Evolutionary conservation across 169 alveolate species (phyloP).

Genomic region (Fabrea salina): DNA sequence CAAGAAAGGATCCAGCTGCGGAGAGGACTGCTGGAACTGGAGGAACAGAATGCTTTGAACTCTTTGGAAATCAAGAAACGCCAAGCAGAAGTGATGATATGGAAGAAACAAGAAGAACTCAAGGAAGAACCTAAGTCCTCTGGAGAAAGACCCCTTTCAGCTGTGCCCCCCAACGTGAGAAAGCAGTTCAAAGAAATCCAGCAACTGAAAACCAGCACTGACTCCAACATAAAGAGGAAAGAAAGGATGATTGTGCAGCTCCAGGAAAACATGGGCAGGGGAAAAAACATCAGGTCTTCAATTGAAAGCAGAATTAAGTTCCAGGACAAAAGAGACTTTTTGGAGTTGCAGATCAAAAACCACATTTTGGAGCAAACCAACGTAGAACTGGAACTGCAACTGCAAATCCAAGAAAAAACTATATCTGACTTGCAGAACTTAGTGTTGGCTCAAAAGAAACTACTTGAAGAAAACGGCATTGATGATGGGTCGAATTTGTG

Average conservation of each 20-base stretch:
- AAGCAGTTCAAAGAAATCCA: constrained; percentile 39
- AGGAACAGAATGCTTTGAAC: constrained; percentile 70
- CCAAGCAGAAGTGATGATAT: constrained; percentile 53
- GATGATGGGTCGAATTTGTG: neutral
- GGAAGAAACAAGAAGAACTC: constrained; percentile 45
- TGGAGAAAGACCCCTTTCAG: constrained; percentile 12
- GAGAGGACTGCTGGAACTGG: constrained; percentile 66
- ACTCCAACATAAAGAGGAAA: constrained; percentile 52
- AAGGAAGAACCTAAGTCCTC: constrained; percentile 35
- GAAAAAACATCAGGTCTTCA: constrained; percentile 47
- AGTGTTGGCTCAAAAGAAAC: constrained; percentile 37
- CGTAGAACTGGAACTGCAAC: constrained; percentile 61
- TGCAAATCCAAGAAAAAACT: constrained; percentile 61
- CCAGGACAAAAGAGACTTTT: constrained; percentile 55
- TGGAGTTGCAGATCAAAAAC: constrained; percentile 60
- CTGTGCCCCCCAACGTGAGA: neutral
- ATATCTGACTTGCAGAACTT: constrained; percentile 48
- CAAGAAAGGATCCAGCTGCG: constrained; percentile 66
- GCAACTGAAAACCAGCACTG: constrained; percentile 59
- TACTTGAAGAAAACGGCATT: constrained; percentile 30
- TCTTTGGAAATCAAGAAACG: constrained; percentile 62
- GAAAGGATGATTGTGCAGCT: constrained; percentile 51
- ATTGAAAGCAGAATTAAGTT: constrained; percentile 45
- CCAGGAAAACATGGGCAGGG: constrained; percentile 49
- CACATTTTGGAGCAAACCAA: constrained; percentile 64